phyloP scores from a whole-genome alignment of 2,329 filamentous ascomycete species.

The Colletotrichum lentis region DNA sequence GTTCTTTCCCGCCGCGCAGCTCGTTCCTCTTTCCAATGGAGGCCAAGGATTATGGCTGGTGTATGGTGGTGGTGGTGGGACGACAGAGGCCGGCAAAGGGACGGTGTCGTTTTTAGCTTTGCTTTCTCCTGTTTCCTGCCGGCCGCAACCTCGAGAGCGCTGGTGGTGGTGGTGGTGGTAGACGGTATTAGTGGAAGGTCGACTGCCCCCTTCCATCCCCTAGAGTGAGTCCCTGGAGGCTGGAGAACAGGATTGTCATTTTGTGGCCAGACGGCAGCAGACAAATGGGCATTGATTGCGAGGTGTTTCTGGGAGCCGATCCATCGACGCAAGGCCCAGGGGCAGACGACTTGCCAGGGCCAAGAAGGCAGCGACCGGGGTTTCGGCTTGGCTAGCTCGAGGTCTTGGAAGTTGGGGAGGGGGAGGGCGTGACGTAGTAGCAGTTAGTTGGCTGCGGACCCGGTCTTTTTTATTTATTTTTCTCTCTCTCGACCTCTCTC shows the following conservation, averaged over 20 bases:
- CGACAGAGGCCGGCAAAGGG: slow-evolving; percentile 25
- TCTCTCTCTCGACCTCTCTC: slow-evolving; percentile 26
- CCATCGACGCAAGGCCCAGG: slow-evolving; percentile 32
- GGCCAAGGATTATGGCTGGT: slow-evolving; percentile 33
- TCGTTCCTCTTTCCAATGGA: slow-evolving; percentile 9
- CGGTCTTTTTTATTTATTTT: slow-evolving; percentile 33
- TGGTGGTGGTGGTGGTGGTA: background rate
- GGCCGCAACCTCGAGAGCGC: background rate
- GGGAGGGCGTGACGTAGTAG: slow-evolving; percentile 36
- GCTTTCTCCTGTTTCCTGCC: slow-evolving; percentile 30
- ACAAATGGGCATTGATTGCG: slow-evolving; percentile 21
- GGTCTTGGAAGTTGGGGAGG: background rate
- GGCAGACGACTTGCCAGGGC: slow-evolving; percentile 36
- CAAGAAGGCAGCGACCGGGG: slow-evolving; percentile 30
- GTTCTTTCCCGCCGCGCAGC: slow-evolving; percentile 4
- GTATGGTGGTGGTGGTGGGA: slow-evolving; percentile 20
- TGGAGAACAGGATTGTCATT: slow-evolving; percentile 5
- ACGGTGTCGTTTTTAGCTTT: slow-evolving; percentile 32
- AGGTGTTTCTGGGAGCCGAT: slow-evolving; percentile 31
- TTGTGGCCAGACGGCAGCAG: background rate
- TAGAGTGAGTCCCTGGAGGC: background rate
- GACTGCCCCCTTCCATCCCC: slow-evolving; percentile 10
- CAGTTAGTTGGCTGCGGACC: slow-evolving; percentile 18
- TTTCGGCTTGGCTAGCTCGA: slow-evolving; percentile 19
- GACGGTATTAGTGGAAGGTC: background rate